Base-by-base conservation (phyloP, 2,329 filamentous ascomycete genomes). In the Colletotrichum karsti region DNA sequence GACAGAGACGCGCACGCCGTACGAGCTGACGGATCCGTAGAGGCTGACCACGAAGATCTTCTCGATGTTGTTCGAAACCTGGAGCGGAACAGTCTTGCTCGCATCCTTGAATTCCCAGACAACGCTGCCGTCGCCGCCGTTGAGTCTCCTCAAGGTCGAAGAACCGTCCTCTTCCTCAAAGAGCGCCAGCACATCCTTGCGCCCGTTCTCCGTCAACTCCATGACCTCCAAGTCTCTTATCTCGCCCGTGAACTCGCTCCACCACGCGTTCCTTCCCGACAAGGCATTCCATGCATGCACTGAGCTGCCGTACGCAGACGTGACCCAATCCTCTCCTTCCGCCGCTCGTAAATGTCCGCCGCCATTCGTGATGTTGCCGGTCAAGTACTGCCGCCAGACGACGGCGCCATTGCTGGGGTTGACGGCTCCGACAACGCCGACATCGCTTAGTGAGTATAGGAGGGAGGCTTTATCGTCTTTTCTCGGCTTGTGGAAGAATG, bases 401-500 rank as follows among this genome's bases (percentile, higher is more conserved):
- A 98, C 77, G 3, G 88, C 86, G 18, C 96, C 95, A 76, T 92
- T 95, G 76, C 91, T 92, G 2, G 96, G 96, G 74, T 98, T 97
- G 51, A 98, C 87, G 1, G 95, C 95, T 54, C 93, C 96, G 18
- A 99, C 81, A 2, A 98, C 88, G 39, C 91, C 90, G 54, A 94
- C 87, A 65, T 98, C 93, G 71, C 93, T 97, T 48, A 98, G 83
- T 0, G 96, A 97, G 79, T 98, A 99, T 58, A 99, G 87, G 39
- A 99, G 86, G 60, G 93, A 95, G 37, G 95, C 95, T 79, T 93
- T 94, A 70, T 95, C 95, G 73, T 91, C 89, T 70, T 89, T 87
- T 75, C 92, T 88, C 41, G 96, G 95, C 73, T 91, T 92, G 82
- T 98, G 94, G 88, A 98, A 98, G 87, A 98, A 97, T 73, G 95